Evolutionary conservation across 768 basidiomycete genomes (phyloP), one percentile per base, ranked within the genome.

Genomic region (Floccularia luteovirens): DNA sequence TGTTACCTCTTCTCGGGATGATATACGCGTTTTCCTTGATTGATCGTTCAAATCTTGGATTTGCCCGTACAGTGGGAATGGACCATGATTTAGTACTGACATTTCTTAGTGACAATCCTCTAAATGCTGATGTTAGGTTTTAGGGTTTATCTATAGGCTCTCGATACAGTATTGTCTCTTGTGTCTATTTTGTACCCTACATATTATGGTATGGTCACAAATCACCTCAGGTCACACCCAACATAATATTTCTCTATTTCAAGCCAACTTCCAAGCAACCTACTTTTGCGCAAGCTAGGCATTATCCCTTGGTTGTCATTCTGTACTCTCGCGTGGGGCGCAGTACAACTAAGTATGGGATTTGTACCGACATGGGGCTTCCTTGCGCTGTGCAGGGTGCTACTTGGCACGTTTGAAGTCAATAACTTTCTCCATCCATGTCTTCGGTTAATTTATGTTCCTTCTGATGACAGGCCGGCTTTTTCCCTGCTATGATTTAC

Each of bases 401-500:
- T 71, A 16, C 58, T 72, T 24, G 71, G 70, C 38, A 49, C 50
- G 11, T 64, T 70, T 38, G 71, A 72, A 56, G 72, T 69, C 19
- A 3, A 53, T 21, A 31, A 19, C 21, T 31, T 37, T 19, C 13
- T 28, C 13, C 23, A n/a, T n/a, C n/a, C n/a, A n/a, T n/a, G n/a
- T n/a, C n/a, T n/a, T n/a, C n/a, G n/a, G 27, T 14, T 34, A 34
- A 34, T 7, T 14, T 34, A 12, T 12, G 16, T 6, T 7, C 7
- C 32, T 7, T 34, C 34, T 31, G 14, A 34, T 35, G 22, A 37
- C 41, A 74, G 71, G 69, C 70, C 7, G 70, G 70, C 22, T 74
- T 72, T 52, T 70, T 72, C 44, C 70, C 73, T 31, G 68, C 67
- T 4, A 46, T 73, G 45, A 61, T 72, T 19, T 74, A 65, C 47